A percentile compares a stretch with the other conserved stretches of the same genome.
phyloP scores from a whole-genome alignment of 176 grass and related monocot genomes.

The Hordeum marinum region DNA sequence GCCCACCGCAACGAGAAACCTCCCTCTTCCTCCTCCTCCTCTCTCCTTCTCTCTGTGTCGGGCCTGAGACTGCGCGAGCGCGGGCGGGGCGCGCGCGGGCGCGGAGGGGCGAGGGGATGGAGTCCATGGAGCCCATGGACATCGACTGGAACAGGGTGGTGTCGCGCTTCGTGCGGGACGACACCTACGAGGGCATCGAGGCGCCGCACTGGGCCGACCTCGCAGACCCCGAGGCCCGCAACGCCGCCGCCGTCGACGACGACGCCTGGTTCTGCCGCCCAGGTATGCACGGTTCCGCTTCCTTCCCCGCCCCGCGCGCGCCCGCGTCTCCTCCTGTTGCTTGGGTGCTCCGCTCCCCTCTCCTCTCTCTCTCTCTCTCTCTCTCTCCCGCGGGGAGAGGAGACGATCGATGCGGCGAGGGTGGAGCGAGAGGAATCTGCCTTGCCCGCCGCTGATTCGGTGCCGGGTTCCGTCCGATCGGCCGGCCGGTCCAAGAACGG shows the following conservation, averaged over 20 bases:
- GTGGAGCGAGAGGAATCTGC: neutral
- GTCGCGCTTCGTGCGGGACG: slow-evolving; percentile 75
- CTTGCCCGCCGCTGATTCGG: too few species aligned
- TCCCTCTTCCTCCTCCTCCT: too few species aligned
- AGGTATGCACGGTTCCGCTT: slow-evolving; percentile 36
- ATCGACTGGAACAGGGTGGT: slow-evolving; percentile 89
- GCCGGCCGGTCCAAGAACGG: neutral
- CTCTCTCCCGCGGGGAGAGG: too few species aligned
- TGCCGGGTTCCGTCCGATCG: too few species aligned
- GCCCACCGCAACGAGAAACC: neutral
- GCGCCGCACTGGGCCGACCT: slow-evolving; percentile 89
- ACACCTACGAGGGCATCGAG: slow-evolving; percentile 81
- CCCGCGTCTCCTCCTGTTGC: neutral
- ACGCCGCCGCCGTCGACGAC: slow-evolving; percentile 50
- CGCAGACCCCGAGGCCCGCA: slow-evolving; percentile 26
- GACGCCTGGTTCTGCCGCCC: slow-evolving; percentile 89
- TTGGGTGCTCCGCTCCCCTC: neutral
- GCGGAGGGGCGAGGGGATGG: neutral
- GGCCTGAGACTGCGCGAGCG: neutral
- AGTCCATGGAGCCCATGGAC: slow-evolving; percentile 78
- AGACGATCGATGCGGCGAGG: too few species aligned
- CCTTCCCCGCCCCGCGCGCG: too few species aligned
- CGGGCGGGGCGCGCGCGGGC: neutral
- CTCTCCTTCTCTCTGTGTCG: neutral
- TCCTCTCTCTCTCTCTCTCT: too few species aligned